A percentile compares a stretch with the other conserved stretches of the same genome.
phyloP scores from a whole-genome alignment of 176 grass and related monocot genomes.

The Phyllostachys edulis region DNA sequence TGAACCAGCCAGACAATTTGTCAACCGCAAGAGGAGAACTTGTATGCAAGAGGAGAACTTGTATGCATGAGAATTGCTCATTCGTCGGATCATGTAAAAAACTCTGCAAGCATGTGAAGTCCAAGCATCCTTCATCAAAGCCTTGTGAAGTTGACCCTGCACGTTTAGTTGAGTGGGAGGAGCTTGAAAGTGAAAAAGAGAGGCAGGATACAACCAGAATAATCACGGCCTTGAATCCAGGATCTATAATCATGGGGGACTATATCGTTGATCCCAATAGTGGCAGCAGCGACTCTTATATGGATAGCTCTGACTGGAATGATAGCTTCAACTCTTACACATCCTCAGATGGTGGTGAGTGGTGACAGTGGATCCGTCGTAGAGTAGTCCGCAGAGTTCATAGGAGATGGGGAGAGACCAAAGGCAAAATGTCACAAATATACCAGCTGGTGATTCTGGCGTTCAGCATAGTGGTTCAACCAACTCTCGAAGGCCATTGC shows the following conservation, averaged over 20 bases:
- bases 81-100: conserved; percentile 65
- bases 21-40: conserved; percentile 70
- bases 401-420: conserved; percentile 11
- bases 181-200: conserved; percentile 67
- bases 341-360: not conserved
- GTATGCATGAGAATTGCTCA: conserved; percentile 61
- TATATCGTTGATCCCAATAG: conserved; percentile 69
- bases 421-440: not conserved
- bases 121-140: conserved; percentile 55
- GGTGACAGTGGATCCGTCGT: not conserved
- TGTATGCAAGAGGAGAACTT: conserved; percentile 67
- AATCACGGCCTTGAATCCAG: conserved; percentile 67
- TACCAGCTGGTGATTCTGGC: not conserved
- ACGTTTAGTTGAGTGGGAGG: conserved; percentile 58
- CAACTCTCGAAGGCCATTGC: not conserved
- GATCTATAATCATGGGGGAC: conserved; percentile 58
- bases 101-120: conserved; percentile 64
- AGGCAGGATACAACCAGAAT: conserved; percentile 79
- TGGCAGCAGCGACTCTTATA: conserved; percentile 15
- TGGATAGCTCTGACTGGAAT: not conserved
- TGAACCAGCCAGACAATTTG: conserved; percentile 54
- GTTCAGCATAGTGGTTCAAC: not conserved
- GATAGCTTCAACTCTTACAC: not conserved
- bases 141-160: conserved; percentile 57
- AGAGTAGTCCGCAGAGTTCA: not conserved